phyloP scores from a whole-genome alignment of 345 rosid genomes.

The Gynandropsis gynandra region DNA sequence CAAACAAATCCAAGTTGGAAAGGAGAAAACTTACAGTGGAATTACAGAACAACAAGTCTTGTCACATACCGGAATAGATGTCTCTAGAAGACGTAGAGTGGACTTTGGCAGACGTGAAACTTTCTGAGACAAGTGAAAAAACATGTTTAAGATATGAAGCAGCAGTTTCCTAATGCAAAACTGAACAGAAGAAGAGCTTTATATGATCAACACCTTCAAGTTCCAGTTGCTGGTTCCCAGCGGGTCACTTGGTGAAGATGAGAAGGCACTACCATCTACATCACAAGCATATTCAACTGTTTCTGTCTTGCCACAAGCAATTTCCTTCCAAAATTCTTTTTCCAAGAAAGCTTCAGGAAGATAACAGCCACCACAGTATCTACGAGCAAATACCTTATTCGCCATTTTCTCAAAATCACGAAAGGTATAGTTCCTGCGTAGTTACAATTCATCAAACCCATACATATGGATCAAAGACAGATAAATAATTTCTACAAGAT shows the following conservation, averaged over 20 bases:
- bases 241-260: slow-evolving; percentile 75
- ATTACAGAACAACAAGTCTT: neutral
- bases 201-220: slow-evolving; percentile 67
- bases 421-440: slow-evolving; percentile 84
- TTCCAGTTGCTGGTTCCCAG: slow-evolving; percentile 99
- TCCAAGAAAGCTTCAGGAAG: slow-evolving; percentile 91
- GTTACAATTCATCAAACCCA: slow-evolving; percentile 23
- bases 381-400: slow-evolving; percentile 86
- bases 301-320: slow-evolving; percentile 90
- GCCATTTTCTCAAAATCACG: slow-evolving; percentile 99
- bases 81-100: slow-evolving; percentile 77
- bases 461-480: slow-evolving; percentile 1
- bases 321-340: slow-evolving; percentile 99
- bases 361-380: slow-evolving; percentile 86
- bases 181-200: slow-evolving; percentile 14
- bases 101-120: slow-evolving; percentile 85
- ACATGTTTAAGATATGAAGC: neutral
- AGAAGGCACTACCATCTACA: slow-evolving; percentile 99
- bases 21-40: neutral
- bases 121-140: slow-evolving; percentile 42
- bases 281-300: slow-evolving; percentile 99
- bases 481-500: slow-evolving; percentile 10
- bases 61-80: slow-evolving; percentile 66
- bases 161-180: neutral
- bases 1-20: slow-evolving; percentile 19